Conservation (phyloP, 305 asterid genomes). For the Fraxinus paxiana region DNA sequence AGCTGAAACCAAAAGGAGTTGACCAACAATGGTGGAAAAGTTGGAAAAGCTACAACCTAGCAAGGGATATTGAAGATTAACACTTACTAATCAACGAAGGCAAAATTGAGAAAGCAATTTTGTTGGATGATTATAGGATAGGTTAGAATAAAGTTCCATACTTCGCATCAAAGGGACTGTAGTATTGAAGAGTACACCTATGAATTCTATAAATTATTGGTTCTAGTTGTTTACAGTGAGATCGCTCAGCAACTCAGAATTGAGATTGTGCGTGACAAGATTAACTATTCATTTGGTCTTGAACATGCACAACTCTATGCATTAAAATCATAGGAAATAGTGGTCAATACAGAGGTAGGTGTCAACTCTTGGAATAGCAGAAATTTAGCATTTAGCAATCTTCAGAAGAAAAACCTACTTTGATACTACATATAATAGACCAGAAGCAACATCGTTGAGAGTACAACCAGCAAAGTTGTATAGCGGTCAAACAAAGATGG, state of each 20-base stretch:
- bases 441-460: not conserved
- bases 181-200: not conserved
- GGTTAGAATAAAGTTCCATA: not conserved
- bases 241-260: not conserved
- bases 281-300: not conserved
- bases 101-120: not conserved
- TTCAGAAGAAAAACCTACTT: not conserved
- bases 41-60: not conserved
- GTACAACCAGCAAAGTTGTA: not conserved
- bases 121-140: not conserved
- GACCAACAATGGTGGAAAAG: not conserved
- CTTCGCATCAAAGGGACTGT: not conserved
- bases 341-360: not conserved
- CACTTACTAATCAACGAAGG: not conserved
- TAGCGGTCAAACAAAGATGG: not conserved
- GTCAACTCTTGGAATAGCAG: not conserved
- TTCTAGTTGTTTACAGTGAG: not conserved
- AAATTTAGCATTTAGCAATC: not conserved
- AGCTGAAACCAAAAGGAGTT: not conserved
- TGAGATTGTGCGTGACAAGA: not conserved
- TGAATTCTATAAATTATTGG: not conserved
- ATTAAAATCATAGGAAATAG: not conserved
- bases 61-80: not conserved
- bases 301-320: not conserved
- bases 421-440: not conserved